A percentile compares a stretch with the other conserved stretches of the same genome.
These are phyloP conservation scores for Onygena corvina DNA, from an alignment of 2,329 filamentous ascomycete genomes.

Conservation along the genomic window DNA sequence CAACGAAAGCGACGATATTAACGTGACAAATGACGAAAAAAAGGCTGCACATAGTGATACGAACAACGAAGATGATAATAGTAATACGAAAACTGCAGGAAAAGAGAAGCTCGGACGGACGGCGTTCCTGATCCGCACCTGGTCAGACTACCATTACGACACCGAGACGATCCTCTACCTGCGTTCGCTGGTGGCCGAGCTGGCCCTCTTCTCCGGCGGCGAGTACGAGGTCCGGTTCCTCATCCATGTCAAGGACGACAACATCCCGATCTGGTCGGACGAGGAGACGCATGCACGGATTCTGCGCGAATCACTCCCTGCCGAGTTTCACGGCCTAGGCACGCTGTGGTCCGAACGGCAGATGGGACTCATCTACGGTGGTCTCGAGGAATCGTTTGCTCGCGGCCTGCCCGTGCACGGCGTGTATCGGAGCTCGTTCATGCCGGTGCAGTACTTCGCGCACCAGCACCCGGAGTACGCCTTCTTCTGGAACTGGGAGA, in stretches of 20 bases:
- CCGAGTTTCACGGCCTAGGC: constrained; percentile 77
- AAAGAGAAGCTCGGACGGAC: constrained; percentile 42
- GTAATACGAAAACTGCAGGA: constrained; percentile 17
- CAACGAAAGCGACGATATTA: constrained; percentile 22
- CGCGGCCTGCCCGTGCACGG: constrained; percentile 70
- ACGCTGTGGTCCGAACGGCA: constrained; percentile 90
- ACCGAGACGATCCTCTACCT: constrained; percentile 67
- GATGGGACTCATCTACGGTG: constrained; percentile 82
- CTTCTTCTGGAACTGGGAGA: constrained; percentile 90
- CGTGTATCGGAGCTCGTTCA: constrained; percentile 81
- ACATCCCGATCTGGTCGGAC: constrained; percentile 70
- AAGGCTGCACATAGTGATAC: constrained; percentile 9
- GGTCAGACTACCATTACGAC: constrained; percentile 67
- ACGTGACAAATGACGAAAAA: constrained; percentile 17
- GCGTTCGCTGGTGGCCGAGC: constrained; percentile 66
- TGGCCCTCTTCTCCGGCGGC: constrained; percentile 63
- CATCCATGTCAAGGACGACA: constrained; percentile 70
- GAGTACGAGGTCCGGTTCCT: constrained; percentile 77
- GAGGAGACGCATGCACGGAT: constrained; percentile 59
- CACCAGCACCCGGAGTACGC: constrained; percentile 81
- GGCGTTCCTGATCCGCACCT: constrained; percentile 68
- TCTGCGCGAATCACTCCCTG: constrained; percentile 57
- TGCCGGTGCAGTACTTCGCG: constrained; percentile 91
- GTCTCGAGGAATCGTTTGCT: constrained; percentile 65
- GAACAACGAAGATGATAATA: constrained; percentile 21